phyloP scores from a whole-genome alignment of 768 basidiomycete genomes.

The Leccinum aurantiacum region DNA sequence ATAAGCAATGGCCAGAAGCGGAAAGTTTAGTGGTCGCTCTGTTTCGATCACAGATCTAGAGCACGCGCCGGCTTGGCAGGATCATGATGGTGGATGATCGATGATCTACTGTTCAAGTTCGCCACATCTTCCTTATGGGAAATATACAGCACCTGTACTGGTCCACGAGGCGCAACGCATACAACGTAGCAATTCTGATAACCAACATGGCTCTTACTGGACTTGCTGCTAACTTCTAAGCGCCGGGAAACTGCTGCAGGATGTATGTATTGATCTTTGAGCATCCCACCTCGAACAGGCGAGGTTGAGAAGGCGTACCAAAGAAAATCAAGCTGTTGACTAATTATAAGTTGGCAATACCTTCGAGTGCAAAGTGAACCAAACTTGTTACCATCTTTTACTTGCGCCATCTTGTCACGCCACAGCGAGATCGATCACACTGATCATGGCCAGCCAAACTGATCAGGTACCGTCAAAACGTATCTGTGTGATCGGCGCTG shows the following conservation, averaged over 20 bases:
- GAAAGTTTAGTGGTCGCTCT: constrained; percentile 4
- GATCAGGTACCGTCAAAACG: constrained; percentile 28
- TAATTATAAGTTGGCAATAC: neutral
- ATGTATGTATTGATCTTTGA: neutral
- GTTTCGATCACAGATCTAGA: neutral
- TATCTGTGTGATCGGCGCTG: constrained; percentile 76
- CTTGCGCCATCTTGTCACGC: neutral
- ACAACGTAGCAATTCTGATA: neutral
- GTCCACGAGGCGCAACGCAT: neutral
- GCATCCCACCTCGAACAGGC: too few relatives aligned
- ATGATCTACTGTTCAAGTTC: too few relatives aligned
- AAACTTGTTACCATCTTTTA: neutral
- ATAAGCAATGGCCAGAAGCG: constrained; percentile 13
- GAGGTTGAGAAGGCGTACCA: neutral
- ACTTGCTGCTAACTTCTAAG: neutral
- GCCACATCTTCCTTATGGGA: too few relatives aligned
- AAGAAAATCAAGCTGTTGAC: neutral
- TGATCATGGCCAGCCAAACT: constrained; percentile 8
- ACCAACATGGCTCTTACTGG: too few relatives aligned
- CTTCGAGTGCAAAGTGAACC: too few relatives aligned
- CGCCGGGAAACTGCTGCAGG: neutral
- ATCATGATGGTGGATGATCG: too few relatives aligned
- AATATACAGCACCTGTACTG: neutral
- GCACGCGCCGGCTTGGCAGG: too few relatives aligned
- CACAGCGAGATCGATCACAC: neutral